Conservation (phyloP, 352 stramenopile species). For the Phytophthora capsici region DNA sequence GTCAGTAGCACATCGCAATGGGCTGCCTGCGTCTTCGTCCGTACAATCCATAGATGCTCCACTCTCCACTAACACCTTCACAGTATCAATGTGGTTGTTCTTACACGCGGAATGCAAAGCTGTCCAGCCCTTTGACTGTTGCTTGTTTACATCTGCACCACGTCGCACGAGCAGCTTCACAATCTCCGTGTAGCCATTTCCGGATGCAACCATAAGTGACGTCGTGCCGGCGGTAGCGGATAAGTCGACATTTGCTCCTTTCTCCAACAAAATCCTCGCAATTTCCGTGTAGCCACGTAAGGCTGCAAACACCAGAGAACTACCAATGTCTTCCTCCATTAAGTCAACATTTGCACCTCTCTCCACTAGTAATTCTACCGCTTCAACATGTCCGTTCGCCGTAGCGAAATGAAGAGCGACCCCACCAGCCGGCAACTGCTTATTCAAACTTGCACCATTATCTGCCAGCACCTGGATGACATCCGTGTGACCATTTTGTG, state of each 20-base stretch:
- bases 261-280: not conserved
- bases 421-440: no score
- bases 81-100: not conserved
- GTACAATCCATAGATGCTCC: not conserved
- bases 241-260: not conserved
- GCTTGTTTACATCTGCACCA: not conserved
- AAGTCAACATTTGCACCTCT: not conserved
- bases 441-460: not conserved
- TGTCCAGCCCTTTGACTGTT: not conserved
- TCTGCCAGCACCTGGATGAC: not conserved
- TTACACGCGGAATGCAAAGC: not conserved
- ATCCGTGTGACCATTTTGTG: not conserved
- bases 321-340: not conserved
- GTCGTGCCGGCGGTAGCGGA: not conserved
- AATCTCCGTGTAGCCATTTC: not conserved
- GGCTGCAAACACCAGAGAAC: not conserved
- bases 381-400: not conserved
- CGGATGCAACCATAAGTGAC: not conserved
- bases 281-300: not conserved
- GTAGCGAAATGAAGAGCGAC: no score
- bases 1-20: not conserved
- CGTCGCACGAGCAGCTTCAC: not conserved
- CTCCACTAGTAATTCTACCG: not conserved
- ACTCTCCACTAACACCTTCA: not conserved
- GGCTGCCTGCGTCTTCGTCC: not conserved